A percentile compares a stretch with the other conserved stretches of the same genome.
These are phyloP conservation scores for Boletellus sp. DNA, from an alignment of 1,284 basidiomycete genomes.

Conservation along the genomic window DNA sequence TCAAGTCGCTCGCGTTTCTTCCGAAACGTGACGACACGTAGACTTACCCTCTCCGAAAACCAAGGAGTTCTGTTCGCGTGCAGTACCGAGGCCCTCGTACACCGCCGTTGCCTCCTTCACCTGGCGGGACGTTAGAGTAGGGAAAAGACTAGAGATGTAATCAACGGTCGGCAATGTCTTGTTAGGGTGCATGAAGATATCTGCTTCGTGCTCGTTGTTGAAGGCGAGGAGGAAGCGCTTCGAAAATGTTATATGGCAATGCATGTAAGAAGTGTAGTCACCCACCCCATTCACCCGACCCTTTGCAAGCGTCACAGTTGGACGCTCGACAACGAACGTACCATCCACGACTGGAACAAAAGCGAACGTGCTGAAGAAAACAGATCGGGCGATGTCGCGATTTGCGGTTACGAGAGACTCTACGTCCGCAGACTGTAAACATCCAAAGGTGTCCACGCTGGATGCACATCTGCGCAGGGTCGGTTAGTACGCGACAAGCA, in stretches of 20 bases:
- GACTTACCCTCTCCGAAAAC: conserved; percentile 20
- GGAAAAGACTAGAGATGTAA: conserved; percentile 25
- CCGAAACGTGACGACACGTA: no score
- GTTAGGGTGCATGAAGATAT: conserved; percentile 13
- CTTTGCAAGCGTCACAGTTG: conserved; percentile 23
- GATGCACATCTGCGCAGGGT: conserved; percentile 21
- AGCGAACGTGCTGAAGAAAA: conserved; percentile 27
- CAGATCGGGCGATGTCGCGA: conserved; percentile 7
- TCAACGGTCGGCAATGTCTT: conserved; percentile 10
- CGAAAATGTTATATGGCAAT: neutral
- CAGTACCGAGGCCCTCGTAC: conserved; percentile 14
- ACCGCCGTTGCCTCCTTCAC: conserved; percentile 6
- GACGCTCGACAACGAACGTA: conserved; percentile 32
- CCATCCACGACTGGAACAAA: conserved; percentile 37
- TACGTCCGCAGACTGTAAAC: conserved; percentile 26
- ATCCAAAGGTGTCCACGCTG: conserved; percentile 22
- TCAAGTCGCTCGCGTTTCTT: no score
- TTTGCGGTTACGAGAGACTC: conserved; percentile 19
- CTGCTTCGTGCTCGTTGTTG: conserved; percentile 21
- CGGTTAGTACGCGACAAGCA: neutral
- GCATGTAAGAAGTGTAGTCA: neutral
- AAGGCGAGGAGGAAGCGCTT: conserved; percentile 14
- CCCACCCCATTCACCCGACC: conserved; percentile 17
- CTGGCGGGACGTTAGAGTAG: conserved; percentile 12
- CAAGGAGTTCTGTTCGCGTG: conserved; percentile 13